Evolutionary conservation across 805 yeast genomes (phyloP), one percentile per base, ranked within the genome.

Genomic region (Yueomyces sinensis): DNA sequence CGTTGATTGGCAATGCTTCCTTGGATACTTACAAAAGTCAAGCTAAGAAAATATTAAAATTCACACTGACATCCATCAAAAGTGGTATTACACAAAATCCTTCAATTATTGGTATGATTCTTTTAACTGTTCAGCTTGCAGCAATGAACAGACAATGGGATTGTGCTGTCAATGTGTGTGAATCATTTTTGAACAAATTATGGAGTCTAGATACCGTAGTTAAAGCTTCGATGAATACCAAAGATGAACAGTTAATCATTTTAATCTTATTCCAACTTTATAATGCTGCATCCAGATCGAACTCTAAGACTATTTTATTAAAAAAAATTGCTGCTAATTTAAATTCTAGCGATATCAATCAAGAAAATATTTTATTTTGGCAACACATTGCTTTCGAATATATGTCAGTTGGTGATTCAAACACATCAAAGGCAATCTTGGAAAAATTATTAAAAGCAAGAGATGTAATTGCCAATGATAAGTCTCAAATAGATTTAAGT

Each of bases 1-100:
- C 40, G n/a, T 17, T 42, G 15, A 45, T 56, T 2, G 41, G 41
- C 18, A 41, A 52, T 35, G 40, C 49, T 15, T 36, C 36, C 11
- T 35, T 49, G 27, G 59, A 53, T 33, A 44, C 52, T 17, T 56
- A 52, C 30, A 38, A 38, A 32, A 44, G 54, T 3, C 61, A 56
- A 33, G 49, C 55, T 16, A 52, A 45, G 30, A 50, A 49, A 36
- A 30, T 47, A 17, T 53, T 45, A 27, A 52, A 52, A 27, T 39
- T 38, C 17, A 39, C 45, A 5, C 17, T 46, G n/a, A 38, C 37
- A 7, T 36, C 41, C 24, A 44, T 53, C n/a, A 32, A 37, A n/a
- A 43, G 49, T 34, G 45, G 48, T 22, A 37, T 31, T 9, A 5
- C 15, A 25, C 6, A 25, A 5, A 37, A 37, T 6, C 49, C 46